phyloP scores from a whole-genome alignment of 2,329 filamentous ascomycete genomes.

The Pseudofabraea citricarpa region DNA sequence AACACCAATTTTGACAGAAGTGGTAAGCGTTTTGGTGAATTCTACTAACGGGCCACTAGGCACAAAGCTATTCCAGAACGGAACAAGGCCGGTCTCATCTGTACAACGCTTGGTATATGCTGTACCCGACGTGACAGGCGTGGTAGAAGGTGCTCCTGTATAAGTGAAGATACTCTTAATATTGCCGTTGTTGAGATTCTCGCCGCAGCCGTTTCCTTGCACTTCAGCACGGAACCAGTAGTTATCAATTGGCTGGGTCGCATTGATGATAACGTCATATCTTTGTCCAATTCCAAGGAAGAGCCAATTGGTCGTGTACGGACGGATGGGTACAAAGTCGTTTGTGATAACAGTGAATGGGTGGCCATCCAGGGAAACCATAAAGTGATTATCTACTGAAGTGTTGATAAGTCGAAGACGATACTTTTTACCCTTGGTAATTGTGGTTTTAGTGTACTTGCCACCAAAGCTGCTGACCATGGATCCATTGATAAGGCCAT shows the following conservation, averaged over 20 bases:
- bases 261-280: constrained; percentile 38
- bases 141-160: constrained; percentile 1
- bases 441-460: constrained; percentile 7
- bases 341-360: constrained; percentile 58
- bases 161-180: constrained; percentile 14
- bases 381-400: constrained; percentile 35
- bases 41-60: neutral
- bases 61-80: constrained; percentile 2
- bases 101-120: constrained; percentile 4
- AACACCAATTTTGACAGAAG: neutral
- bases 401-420: constrained; percentile 42
- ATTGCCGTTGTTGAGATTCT: constrained; percentile 11
- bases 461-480: constrained; percentile 22
- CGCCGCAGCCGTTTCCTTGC: constrained; percentile 32
- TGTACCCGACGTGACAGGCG: constrained; percentile 1
- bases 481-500: constrained; percentile 40
- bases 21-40: neutral
- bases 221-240: constrained; percentile 53
- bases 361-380: constrained; percentile 48
- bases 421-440: constrained; percentile 29
- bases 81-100: constrained; percentile 10
- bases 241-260: constrained; percentile 34
- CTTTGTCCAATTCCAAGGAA: constrained; percentile 54
- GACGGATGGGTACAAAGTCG: constrained; percentile 53
- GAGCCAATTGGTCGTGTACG: constrained; percentile 55